Evolutionary conservation across 2,329 filamentous ascomycete genomes (phyloP).

Genomic region (Fusarium mundagurra): DNA sequence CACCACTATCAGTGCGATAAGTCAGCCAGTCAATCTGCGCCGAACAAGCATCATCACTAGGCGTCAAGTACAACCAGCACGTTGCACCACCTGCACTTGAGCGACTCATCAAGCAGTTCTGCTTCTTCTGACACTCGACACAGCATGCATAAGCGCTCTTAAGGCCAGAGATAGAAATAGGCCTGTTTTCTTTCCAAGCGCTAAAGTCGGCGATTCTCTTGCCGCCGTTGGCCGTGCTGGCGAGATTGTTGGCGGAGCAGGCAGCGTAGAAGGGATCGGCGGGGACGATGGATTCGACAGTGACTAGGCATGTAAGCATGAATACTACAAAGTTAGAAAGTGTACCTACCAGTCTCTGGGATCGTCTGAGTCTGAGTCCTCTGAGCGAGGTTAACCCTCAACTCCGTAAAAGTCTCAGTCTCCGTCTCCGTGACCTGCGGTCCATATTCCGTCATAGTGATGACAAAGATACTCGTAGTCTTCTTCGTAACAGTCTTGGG

Average conservation of each 20-base stretch:
- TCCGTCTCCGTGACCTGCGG: background rate
- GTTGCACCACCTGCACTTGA: background rate
- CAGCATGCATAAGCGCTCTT: background rate
- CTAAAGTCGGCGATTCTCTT: background rate
- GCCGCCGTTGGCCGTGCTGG: background rate
- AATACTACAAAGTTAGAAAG: rapidly evolving
- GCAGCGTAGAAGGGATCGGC: background rate
- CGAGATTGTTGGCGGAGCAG: background rate
- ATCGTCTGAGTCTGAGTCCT: background rate
- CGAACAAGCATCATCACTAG: background rate
- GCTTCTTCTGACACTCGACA: background rate
- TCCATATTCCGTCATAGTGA: background rate
- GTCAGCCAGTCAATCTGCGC: background rate
- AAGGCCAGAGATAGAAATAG: background rate
- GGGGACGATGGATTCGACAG: background rate
- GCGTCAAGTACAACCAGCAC: background rate
- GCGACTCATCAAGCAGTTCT: background rate
- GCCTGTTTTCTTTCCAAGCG: too few species aligned
- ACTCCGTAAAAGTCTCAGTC: background rate
- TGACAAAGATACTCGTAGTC: background rate
- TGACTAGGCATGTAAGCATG: background rate
- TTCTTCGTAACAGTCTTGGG: background rate
- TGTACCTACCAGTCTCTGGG: background rate
- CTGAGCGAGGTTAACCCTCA: background rate
- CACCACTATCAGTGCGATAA: background rate